Conservation (phyloP, 2,329 filamentous ascomycete genomes). For the Talaromyces sp. region DNA sequence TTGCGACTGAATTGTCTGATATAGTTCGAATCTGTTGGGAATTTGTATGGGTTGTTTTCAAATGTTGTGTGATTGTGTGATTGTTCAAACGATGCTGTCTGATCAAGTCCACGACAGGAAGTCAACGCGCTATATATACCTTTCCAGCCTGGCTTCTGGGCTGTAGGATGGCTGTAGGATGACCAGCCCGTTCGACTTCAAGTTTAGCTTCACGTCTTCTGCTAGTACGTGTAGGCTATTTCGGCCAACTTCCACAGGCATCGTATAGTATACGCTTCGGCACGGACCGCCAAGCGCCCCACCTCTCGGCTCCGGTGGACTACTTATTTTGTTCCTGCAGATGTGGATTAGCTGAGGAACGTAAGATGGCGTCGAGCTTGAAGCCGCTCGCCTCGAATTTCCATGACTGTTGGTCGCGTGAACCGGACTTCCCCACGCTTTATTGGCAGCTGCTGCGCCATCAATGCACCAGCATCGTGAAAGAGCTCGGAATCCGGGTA, state of each 20-base stretch:
- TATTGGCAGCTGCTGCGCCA: background rate
- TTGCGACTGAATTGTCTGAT: background rate
- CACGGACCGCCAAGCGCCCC: slow-evolving; percentile 4
- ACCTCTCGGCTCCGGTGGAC: slow-evolving; percentile 7
- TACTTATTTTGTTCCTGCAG: slow-evolving; percentile 3
- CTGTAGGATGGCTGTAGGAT: no score
- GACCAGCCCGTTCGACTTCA: no score
- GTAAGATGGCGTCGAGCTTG: slow-evolving; percentile 1
- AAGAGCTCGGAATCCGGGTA: background rate
- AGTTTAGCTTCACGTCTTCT: no score
- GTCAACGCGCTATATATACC: background rate
- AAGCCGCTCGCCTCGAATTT: slow-evolving; percentile 1
- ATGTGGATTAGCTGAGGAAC: slow-evolving; percentile 1
- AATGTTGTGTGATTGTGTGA: no score
- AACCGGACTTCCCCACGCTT: background rate
- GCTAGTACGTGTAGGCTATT: no score
- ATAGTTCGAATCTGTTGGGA: background rate
- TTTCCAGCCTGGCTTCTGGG: background rate
- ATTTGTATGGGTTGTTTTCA: no score
- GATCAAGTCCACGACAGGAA: background rate
- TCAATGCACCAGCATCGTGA: background rate
- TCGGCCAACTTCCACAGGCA: background rate
- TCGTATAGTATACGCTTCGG: background rate
- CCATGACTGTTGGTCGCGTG: background rate
- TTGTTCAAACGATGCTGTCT: no score